Evolutionary conservation across 352 stramenopile species (phyloP).

Genomic region (Halophytophthora batemanensis): DNA sequence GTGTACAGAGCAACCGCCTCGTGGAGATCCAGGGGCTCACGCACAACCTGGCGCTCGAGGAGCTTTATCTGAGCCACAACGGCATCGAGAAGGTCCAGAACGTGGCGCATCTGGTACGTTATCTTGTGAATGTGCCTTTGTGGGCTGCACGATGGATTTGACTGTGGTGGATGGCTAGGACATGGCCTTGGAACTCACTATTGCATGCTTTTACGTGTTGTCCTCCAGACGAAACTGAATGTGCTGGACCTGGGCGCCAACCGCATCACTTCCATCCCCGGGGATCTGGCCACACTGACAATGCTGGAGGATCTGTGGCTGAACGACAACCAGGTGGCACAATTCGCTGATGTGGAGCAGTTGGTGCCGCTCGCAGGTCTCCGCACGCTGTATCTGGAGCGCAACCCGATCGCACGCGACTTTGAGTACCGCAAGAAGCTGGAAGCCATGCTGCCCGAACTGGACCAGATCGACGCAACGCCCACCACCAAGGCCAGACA

Average conservation of each 20-base stretch:
- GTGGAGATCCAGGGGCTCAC: constrained; percentile 90
- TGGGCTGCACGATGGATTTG: neutral
- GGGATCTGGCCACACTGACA: constrained; percentile 32
- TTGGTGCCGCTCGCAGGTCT: constrained; percentile 79
- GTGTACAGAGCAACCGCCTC: constrained; percentile 96
- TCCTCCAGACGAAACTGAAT: constrained; percentile 59
- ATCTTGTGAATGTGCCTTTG: neutral
- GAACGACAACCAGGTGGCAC: constrained; percentile 62
- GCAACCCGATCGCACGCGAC: constrained; percentile 90
- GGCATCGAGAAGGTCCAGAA: constrained; percentile 90
- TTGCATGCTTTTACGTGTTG: constrained; percentile 4
- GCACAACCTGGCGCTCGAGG: constrained; percentile 86
- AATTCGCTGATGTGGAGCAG: constrained; percentile 62
- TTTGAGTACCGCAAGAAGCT: constrained; percentile 96
- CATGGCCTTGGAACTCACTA: neutral
- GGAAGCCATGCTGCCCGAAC: constrained; percentile 81
- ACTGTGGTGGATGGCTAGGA: neutral
- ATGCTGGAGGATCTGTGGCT: constrained; percentile 78
- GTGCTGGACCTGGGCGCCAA: constrained; percentile 84
- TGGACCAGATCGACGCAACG: constrained; percentile 95
- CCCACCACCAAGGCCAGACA: constrained; percentile 56
- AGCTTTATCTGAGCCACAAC: constrained; percentile 98
- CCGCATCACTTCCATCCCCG: constrained; percentile 62
- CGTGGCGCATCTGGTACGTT: constrained; percentile 64
- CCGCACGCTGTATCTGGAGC: constrained; percentile 94